Base-by-base conservation (phyloP, 805 yeast genomes). In the Teunomyces tritomae region DNA sequence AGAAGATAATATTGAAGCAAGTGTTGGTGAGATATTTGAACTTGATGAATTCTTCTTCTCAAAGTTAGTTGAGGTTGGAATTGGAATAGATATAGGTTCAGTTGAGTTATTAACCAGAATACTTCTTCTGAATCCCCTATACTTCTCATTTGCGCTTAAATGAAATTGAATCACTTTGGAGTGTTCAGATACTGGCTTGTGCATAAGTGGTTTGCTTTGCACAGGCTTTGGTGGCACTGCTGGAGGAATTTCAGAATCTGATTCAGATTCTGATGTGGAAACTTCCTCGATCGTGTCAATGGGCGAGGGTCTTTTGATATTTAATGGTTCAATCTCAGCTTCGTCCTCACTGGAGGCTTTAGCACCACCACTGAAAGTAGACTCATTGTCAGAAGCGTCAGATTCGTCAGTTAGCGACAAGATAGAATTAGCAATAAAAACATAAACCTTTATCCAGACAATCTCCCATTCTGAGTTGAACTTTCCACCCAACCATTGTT, bases 111-210 rank as follows among this genome's bases (percentile, higher is more conserved):
- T 49, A 17, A 37, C 42, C 28, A 57, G 51, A 11, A 55, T 58
- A 49, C 64, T 66, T 59, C 76, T 63, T 63, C 77, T 70, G 57
- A 73, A 73, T 1, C 77, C 77, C 49, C 55, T 65, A 56, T 73
- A 73, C 48, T 68, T 71, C 39, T 62, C 69, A 49, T 69, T 69
- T 9, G 57, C 56, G 26, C 56, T 49, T 24, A 68, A 60, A 17
- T 63, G 57, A 44, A 69, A 55, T 37, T 57, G 57, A 51, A 66
- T 59, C 11, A 24, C 40, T 16, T 27, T 28, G 10, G 43, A 26
- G 16, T 43, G 16, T 7, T 14, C 37, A 11, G 13, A 28, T 11
- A 28, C 29, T 36, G 20, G 34, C 9, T 32, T 16, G 14, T 6
- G 14, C 20, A 10, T 8, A 20, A 28, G 32, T 52, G 39, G 49